Base-by-base conservation (phyloP, 164 flowering plant genomes). In the Piper longum region DNA sequence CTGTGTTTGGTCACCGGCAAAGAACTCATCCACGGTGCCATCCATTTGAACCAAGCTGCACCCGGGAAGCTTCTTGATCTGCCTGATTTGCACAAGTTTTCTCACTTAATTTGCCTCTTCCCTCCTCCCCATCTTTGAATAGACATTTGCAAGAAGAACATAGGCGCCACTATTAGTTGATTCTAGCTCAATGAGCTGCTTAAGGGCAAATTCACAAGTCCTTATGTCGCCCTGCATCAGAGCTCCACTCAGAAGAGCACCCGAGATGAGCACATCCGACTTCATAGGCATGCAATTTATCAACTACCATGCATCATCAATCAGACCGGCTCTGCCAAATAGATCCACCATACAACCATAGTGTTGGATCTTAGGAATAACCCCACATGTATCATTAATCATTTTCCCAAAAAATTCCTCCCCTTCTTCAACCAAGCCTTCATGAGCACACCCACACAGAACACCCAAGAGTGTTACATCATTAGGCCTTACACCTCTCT, bases 261-360 rank as follows among this genome's bases (percentile, higher is more conserved):
- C 78, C 83, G 79, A 80, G 8, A 78, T 64, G 11, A 76, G 66
- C 62, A 70, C 76, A 71, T 78, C 79, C 8, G 83, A 81, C 66
- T 70, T 57, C 75, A 78, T 74, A 3, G 74, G 83, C 83, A 80
- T 76, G 2, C 60, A 45, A 41, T 65, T 70, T 4, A 78, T 65
- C 41, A 74, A 59, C 8, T 59, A 60, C 72, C 59, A 67, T 55
- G 84, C 84, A 44, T 74, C 70, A 2, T 65, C 62, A 41, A 76
- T 43, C 4, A 62, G 62, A 54, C 82, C 84, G 54, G 76, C 79
- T 63, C 78, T 72, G 1, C 77, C 79, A 62, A 56, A 68, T 8
- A 80, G 76, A 43, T 77, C 81, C 63, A 77, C 75, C 57, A 73
- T 59, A 63, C 83, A 79, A 57, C 83, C 77, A 59, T 77, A 77